Base-by-base conservation (phyloP, 2,329 filamentous ascomycete species). In the Atkinsonella hypoxylon region DNA sequence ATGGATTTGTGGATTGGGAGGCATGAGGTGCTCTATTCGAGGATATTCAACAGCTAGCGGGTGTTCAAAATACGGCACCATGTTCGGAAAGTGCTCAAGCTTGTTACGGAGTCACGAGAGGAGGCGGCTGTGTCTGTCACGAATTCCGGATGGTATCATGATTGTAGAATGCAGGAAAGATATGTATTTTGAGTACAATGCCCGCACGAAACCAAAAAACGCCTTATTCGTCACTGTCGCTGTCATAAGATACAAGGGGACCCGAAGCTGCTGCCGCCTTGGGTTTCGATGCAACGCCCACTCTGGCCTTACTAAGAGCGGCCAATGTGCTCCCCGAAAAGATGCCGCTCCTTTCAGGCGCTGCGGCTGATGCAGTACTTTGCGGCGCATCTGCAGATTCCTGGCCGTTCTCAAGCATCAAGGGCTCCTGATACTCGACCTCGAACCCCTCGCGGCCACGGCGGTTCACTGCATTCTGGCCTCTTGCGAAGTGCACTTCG, bases 401-500 rank as follows among this genome's bases (percentile, higher is more conserved):
- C 52, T 77, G 77, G 20, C 78, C 76, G 36, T 72, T 70, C 63
- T 81, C 78, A 53, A 80, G 70, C 69, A 85, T 73, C 55, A 78
- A 57, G 51, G 70, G 71, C 54, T 81, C 74, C 58, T 85, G 75
- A 45, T 82, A 73, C 61, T 86, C 82, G 30, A 83, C 65, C 56
- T 85, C 82, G 51, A 79, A 75, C 0, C 81, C 81, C 45, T 78
- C 67, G 38, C 78, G 68, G 1, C 78, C 79, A 2, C 70, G 61
- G 0, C 78, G 78, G 58, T 82, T 82, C 31, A 83, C 78, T 0
- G 80, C 79, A 56, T 82, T 81, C 57, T 81, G 79, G 36, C 90
- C 88, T 45, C 87, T 77, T 0, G 89, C 87, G 67, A 90, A 95
- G 78, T 94, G 95, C 26, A 98, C 82, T 55, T 93, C 85, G 63